Evolutionary conservation across 106 monocot species (phyloP), one percentile per base, ranked within the genome.

Genomic region (Ottelia alismoides): DNA sequence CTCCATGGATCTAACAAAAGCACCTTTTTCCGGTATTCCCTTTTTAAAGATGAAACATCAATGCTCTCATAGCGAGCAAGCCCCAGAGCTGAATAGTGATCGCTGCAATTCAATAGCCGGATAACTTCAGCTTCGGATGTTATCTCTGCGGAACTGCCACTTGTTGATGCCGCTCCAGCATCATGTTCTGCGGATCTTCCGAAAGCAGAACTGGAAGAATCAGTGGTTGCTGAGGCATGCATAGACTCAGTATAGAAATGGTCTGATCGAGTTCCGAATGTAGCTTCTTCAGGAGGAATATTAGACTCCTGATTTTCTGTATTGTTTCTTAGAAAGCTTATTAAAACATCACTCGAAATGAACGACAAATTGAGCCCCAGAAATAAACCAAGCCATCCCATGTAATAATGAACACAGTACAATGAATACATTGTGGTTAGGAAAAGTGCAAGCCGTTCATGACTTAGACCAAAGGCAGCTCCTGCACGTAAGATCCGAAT

Each of bases 111-210:
- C 45, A 98, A 68, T 57, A 98, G 57, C 43, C 90, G 68, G 29
- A 49, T n/a, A 78, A 98, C 77, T 84, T 98, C 98, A 65, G 77
- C 74, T 68, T 98, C 98, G 61, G 98, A 82, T 58, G 76, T 85
- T 20, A 90, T 56, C 53, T 98, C 96, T 62, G 69, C 47, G 31
- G 82, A 84, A 47, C 57, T 30, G 29, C 89, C 98, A 77, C 98
- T 98, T 14, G 98, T 90, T 65, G 98, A 98, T 28, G 90, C 69
- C 51, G 71, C 50, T 22, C 78, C 81, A 30, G 65, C 20, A 49
- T 62, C 22, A 27, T 63, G 57, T 31, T 78, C 80, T 30, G 53
- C 51, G 20, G 68, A n/a, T 57, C 73, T 69, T 31, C 47, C 59
- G 35, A 30, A 76, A 27, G 57, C 45, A 71, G 63, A 62, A 17